A percentile compares a stretch with the other conserved stretches of the same genome.
Conservation (phyloP, 2,329 filamentous ascomycete genomes). For the Diaporthe velutina region DNA sequence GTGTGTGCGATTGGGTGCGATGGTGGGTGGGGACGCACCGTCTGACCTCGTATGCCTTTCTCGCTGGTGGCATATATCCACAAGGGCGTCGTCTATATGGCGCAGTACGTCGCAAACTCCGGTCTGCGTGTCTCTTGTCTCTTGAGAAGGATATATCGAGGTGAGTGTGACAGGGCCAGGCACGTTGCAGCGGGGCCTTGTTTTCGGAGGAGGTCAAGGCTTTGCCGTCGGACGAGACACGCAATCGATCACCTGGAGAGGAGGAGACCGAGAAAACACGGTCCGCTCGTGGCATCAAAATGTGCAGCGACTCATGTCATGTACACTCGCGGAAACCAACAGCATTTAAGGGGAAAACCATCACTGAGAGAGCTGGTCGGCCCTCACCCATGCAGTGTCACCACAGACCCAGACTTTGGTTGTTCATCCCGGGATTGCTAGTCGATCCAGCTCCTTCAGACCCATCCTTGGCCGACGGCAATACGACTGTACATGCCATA, state of each 20-base stretch:
- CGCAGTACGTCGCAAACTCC: not conserved
- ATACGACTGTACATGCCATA: slow-evolving; percentile 32
- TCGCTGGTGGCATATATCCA: slow-evolving; percentile 7
- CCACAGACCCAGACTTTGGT: slow-evolving; percentile 28
- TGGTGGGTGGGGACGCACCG: slow-evolving; percentile 23
- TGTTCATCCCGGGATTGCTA: slow-evolving; percentile 20
- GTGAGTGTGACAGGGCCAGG: not conserved
- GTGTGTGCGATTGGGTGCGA: not conserved
- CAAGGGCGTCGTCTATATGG: not conserved
- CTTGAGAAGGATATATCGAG: not conserved
- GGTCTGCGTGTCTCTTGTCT: not conserved
- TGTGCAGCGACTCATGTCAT: slow-evolving; percentile 30
- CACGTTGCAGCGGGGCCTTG: slow-evolving; percentile 23
- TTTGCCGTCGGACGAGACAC: slow-evolving; percentile 26
- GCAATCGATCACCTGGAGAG: slow-evolving; percentile 22
- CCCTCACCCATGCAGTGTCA: slow-evolving; percentile 35
- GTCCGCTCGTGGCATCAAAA: slow-evolving; percentile 17
- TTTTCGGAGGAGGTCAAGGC: slow-evolving; percentile 16
- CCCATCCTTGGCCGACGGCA: slow-evolving; percentile 22
- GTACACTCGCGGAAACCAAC: slow-evolving; percentile 28
- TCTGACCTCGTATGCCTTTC: slow-evolving; percentile 8
- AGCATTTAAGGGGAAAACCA: slow-evolving; percentile 28
- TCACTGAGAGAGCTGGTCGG: slow-evolving; percentile 6
- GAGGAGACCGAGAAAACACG: slow-evolving; percentile 14
- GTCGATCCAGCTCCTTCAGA: slow-evolving; percentile 34